Evolutionary conservation across 2,329 filamentous ascomycete genomes (phyloP), one percentile per base, ranked within the genome.

Genomic region (Trichoderma lentiforme): DNA sequence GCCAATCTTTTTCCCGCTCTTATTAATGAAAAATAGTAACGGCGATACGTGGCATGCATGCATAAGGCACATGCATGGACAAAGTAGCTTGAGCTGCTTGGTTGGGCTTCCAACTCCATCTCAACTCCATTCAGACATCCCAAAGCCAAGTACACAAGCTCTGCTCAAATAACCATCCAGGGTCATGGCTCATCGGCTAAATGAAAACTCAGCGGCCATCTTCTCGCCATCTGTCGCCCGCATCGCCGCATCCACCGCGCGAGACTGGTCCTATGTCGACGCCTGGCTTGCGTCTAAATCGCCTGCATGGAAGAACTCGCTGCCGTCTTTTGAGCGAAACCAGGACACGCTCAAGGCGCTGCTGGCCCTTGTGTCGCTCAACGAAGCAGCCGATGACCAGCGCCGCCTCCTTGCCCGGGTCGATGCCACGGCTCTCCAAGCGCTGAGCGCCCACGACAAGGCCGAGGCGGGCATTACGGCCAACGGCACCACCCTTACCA

Each of bases 251-350:
- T 92, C 92, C 14, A 90, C 92, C 74, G 93, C 94, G 61, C 95
- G 95, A 79, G 95, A 98, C 82, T 98, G 95, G 95, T 91, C 90
- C 70, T 94, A 93, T 75, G 88, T 98, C 76, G 94, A 97, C 81
- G 85, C 86, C 76, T 98, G 95, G 95, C 89, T 98, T 12, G 85
- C 86, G 60, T 86, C 88, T 72, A 92, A 92, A 78, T 93, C 92
- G 76, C 86, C 86, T 58, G 87, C 88, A 34, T 88, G 87, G 60
- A 80, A 66, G n/a, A 53, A 43, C 15, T 26, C 86, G 0, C 83
- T 91, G 0, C 94, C 94, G 0, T 79, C 86, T 0, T 97, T 97
- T 80, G 95, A 98, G 83, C 91, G 94, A 77, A 98, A 96, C 78
- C 87, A 91, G 34, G 92, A 95, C 60, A 98, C 95, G 0, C 85